phyloP scores from a whole-genome alignment of 75 land plant genomes.

The Isoetes taiwanensis region DNA sequence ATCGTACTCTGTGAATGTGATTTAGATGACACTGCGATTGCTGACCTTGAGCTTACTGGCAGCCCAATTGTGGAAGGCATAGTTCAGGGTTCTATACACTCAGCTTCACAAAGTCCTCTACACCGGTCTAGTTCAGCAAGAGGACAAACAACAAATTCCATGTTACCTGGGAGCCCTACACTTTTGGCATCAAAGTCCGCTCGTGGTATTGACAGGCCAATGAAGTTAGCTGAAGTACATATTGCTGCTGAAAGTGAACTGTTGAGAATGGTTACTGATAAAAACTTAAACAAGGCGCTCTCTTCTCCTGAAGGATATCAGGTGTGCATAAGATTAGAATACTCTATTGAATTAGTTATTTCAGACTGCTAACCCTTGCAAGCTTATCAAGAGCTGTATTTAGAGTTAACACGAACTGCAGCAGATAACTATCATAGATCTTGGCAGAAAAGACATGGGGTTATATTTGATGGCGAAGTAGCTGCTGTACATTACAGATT shows the following conservation, averaged over 20 bases:
- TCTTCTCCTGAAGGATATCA: slow-evolving; percentile 67
- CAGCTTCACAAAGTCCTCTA: too few relatives aligned
- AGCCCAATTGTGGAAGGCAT: too few relatives aligned
- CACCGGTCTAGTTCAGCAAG: too few relatives aligned
- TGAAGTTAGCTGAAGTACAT: slow-evolving; percentile 76
- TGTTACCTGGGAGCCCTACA: slow-evolving; percentile 41
- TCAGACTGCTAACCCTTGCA: too few relatives aligned
- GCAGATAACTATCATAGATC: slow-evolving; percentile 93
- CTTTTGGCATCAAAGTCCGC: slow-evolving; percentile 17
- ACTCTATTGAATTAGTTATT: too few relatives aligned
- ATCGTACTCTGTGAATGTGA: too few relatives aligned
- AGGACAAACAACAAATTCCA: too few relatives aligned
- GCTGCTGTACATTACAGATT: slow-evolving; percentile 56
- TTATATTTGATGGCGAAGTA: slow-evolving; percentile 93
- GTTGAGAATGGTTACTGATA: slow-evolving; percentile 43
- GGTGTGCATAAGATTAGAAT: too few relatives aligned
- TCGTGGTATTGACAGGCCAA: slow-evolving; percentile 58
- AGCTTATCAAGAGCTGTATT: slow-evolving; percentile 67
- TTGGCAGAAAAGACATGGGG: slow-evolving; percentile 99
- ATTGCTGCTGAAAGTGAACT: slow-evolving; percentile 86
- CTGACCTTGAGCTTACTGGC: too few relatives aligned
- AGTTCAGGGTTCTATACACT: too few relatives aligned
- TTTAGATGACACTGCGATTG: too few relatives aligned
- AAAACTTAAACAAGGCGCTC: slow-evolving; percentile 44
- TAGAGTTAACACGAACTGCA: slow-evolving; percentile 89